Conservation (phyloP, 805 yeast species). For the Kluyveromyces starmeri region DNA sequence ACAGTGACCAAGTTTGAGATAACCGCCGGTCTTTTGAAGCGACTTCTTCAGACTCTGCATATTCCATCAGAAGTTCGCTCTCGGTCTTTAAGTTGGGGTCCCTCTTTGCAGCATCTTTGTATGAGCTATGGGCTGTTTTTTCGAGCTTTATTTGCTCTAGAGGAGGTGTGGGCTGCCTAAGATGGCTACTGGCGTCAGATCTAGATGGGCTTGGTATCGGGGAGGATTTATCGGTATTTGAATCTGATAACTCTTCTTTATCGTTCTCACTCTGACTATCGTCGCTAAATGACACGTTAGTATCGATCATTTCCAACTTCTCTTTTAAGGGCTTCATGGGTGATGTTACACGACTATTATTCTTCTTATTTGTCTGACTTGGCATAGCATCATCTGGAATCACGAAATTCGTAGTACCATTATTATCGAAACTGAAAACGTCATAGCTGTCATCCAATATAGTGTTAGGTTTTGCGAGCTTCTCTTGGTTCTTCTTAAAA, state of each 20-base stretch:
- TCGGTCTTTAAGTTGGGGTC: no score
- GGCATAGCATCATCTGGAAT: constrained; percentile 12
- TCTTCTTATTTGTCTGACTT: background rate
- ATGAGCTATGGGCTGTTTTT: no score
- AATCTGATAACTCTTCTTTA: background rate
- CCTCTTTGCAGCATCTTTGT: no score
- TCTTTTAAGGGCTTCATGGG: constrained; percentile 1
- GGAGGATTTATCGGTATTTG: background rate
- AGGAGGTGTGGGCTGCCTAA: constrained; percentile 1
- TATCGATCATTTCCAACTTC: constrained; percentile 4
- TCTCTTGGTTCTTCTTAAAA: constrained; percentile 5
- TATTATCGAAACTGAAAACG: constrained; percentile 25
- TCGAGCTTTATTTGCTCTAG: background rate
- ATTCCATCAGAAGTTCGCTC: no score
- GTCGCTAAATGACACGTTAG: constrained; percentile 2
- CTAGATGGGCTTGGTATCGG: constrained; percentile 3
- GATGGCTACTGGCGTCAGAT: background rate
- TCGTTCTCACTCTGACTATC: background rate
- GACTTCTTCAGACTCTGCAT: no score
- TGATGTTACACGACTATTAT: background rate
- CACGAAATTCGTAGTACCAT: constrained; percentile 24
- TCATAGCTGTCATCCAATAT: constrained; percentile 26
- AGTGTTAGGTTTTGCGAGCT: constrained; percentile 17
- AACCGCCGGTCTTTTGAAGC: background rate
- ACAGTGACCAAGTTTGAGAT: constrained; percentile 1